Percentiles rank a stretch among this genome's conserved stretches.
These are phyloP conservation scores for Axilococcus clingmanii DNA, from an alignment of 139 green algal genomes.

Conservation along the genomic window DNA sequence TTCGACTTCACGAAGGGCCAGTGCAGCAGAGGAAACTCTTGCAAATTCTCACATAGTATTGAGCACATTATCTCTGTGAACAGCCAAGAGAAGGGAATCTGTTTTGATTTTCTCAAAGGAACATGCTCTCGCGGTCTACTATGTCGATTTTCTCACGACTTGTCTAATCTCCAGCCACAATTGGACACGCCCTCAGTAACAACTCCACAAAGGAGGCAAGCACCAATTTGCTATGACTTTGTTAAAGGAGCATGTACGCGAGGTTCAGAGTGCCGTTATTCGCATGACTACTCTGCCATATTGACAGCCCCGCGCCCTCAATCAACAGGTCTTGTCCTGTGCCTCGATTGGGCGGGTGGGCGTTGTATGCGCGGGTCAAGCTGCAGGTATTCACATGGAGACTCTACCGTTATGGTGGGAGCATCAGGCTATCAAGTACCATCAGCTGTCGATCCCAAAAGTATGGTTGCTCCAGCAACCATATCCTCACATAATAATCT, in stretches of 20 bases:
- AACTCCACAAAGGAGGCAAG: not conserved
- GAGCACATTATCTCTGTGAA: conserved; percentile 67
- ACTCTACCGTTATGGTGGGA: too few species aligned
- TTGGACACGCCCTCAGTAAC: not conserved
- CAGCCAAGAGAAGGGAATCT: conserved; percentile 75
- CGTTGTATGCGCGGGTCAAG: conserved; percentile 2
- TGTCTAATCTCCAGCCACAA: conserved; percentile 44
- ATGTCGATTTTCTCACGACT: conserved; percentile 80
- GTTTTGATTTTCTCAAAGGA: conserved; percentile 78
- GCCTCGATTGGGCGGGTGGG: conserved; percentile 17
- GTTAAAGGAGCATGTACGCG: conserved; percentile 66
- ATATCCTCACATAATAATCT: too few species aligned
- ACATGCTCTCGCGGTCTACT: conserved; percentile 67
- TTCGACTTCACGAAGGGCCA: conserved; percentile 81
- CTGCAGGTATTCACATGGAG: conserved; percentile 10
- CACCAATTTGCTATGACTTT: conserved; percentile 83
- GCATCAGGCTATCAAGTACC: too few species aligned
- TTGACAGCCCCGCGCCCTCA: not conserved
- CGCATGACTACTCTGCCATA: conserved; percentile 60
- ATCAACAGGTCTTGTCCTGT: too few species aligned
- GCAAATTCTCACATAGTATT: conserved; percentile 77
- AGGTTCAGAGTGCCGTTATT: conserved; percentile 65
- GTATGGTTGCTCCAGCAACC: too few species aligned
- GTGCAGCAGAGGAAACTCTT: conserved; percentile 65
- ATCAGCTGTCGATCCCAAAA: too few species aligned